Evolutionary conservation across 768 basidiomycete genomes (phyloP), one percentile per base, ranked within the genome.

Genomic region (Serpula lacrymans): DNA sequence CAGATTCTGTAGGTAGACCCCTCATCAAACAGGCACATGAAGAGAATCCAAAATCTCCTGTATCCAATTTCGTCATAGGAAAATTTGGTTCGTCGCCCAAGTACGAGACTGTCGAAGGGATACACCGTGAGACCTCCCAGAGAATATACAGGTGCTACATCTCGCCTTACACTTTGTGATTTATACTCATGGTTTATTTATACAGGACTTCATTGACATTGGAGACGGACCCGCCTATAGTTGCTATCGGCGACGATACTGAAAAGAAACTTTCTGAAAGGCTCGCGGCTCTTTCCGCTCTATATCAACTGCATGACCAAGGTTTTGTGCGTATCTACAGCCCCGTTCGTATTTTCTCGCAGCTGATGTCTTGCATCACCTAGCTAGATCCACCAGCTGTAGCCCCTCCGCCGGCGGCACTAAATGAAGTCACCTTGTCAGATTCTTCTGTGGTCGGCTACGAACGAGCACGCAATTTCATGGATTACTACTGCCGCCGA

Each of bases 401-500:
- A 1, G 25, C 33, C 2, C 31, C 55, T 14, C 9, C 20, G 0
- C 42, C 48, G 9, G 18, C 47, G 0, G 37, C 43, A 22, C 41
- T 48, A 6, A 39, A 45, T 2, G 55, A 60, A 12, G 65, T 66
- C 23, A 56, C 51, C 6, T 54, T 93, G 9, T 77, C 81, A 3
- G 84, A 91, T 52, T 79, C 80, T 18, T 71, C 77, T 9, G 52
- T 63, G 16, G 75, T 93, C 47, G 67, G 66, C 6, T 82, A 82
- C 37, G 87, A 89, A 37, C 74, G 75, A 37, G 90, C 91, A 3
- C 79, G 84, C 35, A 79, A 76, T 45, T 97, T 97, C 69, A 93
- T 96, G 84, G 93, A 94, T 48, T 97, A 87, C 59, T 97, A 97
- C 53, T 95, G 92, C 57, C 76, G 80, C 32, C 72, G 80, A 25